Evolutionary conservation across 2,329 filamentous ascomycete genomes (phyloP), one percentile per base, ranked within the genome.

Genomic region (Thielaviopsis ethacetica): DNA sequence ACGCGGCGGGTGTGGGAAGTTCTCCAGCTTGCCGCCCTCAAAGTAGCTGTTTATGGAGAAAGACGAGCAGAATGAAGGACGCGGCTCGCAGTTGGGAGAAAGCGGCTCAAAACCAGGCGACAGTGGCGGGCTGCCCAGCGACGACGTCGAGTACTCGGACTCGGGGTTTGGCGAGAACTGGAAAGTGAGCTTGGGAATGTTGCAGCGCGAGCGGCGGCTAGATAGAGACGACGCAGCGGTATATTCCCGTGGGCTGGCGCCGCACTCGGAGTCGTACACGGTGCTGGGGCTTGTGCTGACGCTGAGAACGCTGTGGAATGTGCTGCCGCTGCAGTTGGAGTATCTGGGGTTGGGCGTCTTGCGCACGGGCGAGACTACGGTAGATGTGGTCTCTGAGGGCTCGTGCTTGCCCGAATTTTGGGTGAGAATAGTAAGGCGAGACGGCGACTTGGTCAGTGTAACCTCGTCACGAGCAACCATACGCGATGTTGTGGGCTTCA

Each of bases 381-480:
- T 52, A 54, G 58, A 51, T 55, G 44, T 17, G 58, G 59, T 12
- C 55, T 61, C 50, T 53, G 56, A 21, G 50, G 41, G 34, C 38
- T 54, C 21, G 54, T 26, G 53, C 38, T 44, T 44, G 15, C 13
- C 17, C 15, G 38, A 44, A 44, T 44, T 44, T 44, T 44, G 38
- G 6, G 38, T 56, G 27, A 27, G 41, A 41, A 61, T 27, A 34
- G 55, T 58, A n/a, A 57, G 55, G 19, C 61, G 68, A 34, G 67
- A 67, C 61, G 38, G 63, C 54, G 24, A 66, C 34, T 68, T 66
- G 19, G 66, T 24, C 30, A 53, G 62, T 34, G 67, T 66, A 19
- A 70, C 64, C 65, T 77, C 77, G 54, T 81, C 75, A 54, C 80
- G 73, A n/a, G 80, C 78, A 53, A 74, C 68, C 80, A 83, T 82